Conservation (phyloP, 495 filamentous ascomycete species). For the Cladorrhinum samala region DNA sequence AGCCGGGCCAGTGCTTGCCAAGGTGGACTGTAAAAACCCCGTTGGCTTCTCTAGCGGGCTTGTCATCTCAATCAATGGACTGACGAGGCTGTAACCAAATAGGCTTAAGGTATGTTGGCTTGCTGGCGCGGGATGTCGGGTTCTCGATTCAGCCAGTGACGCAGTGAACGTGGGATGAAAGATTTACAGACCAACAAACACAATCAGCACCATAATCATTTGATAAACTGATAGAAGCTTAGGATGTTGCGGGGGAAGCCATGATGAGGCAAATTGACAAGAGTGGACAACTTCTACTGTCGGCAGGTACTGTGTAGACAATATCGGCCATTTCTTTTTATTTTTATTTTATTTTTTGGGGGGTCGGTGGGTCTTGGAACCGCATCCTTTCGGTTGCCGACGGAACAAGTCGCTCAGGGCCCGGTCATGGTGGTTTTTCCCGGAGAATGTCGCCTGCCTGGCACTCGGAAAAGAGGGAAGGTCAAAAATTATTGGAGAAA, state of each 20-base stretch:
- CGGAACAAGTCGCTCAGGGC: background rate
- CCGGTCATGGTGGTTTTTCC: background rate
- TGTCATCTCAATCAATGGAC: slow-evolving; percentile 18
- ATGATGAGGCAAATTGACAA: no score
- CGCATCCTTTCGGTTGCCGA: background rate
- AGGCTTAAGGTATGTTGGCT: slow-evolving; percentile 14
- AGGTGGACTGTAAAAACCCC: slow-evolving; percentile 6
- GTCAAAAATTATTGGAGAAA: background rate
- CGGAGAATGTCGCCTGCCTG: no score
- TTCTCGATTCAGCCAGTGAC: slow-evolving; percentile 3
- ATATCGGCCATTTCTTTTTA: no score
- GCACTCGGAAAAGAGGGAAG: no score
- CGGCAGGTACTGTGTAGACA: no score
- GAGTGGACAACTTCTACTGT: no score
- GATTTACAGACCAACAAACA: background rate
- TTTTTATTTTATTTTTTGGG: no score
- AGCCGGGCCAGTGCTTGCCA: slow-evolving; percentile 15
- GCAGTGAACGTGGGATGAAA: background rate
- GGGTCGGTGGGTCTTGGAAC: no score
- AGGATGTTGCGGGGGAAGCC: background rate
- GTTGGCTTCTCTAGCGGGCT: slow-evolving; percentile 13
- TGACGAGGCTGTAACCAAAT: slow-evolving; percentile 22
- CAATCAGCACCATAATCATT: background rate
- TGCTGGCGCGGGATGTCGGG: slow-evolving; percentile 21
- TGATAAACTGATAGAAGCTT: background rate